phyloP scores from a whole-genome alignment of 352 stramenopile genomes.

The Pythium biforme region DNA sequence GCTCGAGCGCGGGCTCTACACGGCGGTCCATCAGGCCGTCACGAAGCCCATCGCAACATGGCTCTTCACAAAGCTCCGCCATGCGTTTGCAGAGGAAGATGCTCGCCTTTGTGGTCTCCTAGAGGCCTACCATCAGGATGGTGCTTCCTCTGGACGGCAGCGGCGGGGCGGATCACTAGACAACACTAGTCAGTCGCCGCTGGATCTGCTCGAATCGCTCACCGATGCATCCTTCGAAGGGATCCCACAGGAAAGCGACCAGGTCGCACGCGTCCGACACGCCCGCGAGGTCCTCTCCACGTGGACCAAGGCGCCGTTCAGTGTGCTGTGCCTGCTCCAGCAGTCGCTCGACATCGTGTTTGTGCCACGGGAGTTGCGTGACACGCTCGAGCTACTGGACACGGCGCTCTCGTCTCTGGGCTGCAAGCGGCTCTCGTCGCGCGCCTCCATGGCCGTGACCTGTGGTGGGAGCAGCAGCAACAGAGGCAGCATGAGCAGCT shows the following conservation, averaged over 20 bases:
- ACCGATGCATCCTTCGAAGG: constrained; percentile 2
- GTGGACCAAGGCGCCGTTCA: constrained; percentile 19
- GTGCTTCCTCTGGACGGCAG: neutral
- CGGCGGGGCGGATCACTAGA: constrained; percentile 1
- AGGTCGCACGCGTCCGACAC: neutral
- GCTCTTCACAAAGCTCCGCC: constrained; percentile 25
- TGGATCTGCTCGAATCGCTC: constrained; percentile 17
- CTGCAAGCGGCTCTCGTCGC: neutral
- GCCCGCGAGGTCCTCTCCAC: neutral
- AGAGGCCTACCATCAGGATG: neutral
- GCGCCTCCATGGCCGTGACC: constrained; percentile 1
- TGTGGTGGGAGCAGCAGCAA: constrained; percentile 3
- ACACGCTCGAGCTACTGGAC: constrained; percentile 25
- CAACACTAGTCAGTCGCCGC: constrained; percentile 1
- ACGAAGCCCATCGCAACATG: constrained; percentile 22
- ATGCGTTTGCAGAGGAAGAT: constrained; percentile 23
- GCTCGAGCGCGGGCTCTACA: constrained; percentile 25
- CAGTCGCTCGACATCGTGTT: constrained; percentile 25
- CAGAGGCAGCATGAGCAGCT: constrained; percentile 2
- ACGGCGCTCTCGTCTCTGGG: constrained; percentile 10
- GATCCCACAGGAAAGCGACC: neutral
- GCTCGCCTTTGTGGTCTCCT: constrained; percentile 1
- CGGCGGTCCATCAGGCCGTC: constrained; percentile 11
- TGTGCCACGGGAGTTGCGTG: constrained; percentile 15
- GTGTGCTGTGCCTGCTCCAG: constrained; percentile 23